phyloP scores from a whole-genome alignment of 2,329 filamentous ascomycete species.

The Talaromyces sp. region DNA sequence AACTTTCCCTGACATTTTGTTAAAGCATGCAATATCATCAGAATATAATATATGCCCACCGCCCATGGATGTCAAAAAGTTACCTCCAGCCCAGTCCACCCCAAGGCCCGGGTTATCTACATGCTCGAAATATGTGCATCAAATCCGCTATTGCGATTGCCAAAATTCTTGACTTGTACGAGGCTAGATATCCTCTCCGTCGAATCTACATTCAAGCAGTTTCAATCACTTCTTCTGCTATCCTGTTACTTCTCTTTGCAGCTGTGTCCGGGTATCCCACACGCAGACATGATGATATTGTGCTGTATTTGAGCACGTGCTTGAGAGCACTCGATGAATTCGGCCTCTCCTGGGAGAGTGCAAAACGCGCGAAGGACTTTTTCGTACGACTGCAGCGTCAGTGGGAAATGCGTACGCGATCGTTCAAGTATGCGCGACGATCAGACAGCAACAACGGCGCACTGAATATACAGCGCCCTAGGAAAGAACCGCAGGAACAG shows the following conservation, averaged over 20 bases:
- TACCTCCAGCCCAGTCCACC: neutral
- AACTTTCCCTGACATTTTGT: neutral
- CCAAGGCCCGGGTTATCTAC: neutral
- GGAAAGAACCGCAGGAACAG: no score
- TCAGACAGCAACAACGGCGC: no score
- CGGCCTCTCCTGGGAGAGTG: neutral
- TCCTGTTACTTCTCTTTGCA: neutral
- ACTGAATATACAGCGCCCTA: no score
- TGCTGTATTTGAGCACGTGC: neutral
- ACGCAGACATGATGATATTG: no score
- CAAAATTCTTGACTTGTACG: neutral
- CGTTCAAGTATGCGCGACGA: no score
- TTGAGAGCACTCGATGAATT: slow-evolving; percentile 1
- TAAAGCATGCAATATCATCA: neutral
- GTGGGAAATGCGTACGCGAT: neutral
- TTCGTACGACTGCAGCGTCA: neutral
- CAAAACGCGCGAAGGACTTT: neutral
- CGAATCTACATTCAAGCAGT: neutral
- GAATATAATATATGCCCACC: neutral
- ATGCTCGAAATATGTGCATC: neutral
- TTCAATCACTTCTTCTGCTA: neutral
- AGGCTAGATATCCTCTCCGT: neutral
- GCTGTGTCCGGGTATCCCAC: no score
- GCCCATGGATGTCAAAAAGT: neutral
- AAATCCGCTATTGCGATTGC: neutral